phyloP scores from a whole-genome alignment of 2,329 filamentous ascomycete species.

The Fusarium sp. region DNA sequence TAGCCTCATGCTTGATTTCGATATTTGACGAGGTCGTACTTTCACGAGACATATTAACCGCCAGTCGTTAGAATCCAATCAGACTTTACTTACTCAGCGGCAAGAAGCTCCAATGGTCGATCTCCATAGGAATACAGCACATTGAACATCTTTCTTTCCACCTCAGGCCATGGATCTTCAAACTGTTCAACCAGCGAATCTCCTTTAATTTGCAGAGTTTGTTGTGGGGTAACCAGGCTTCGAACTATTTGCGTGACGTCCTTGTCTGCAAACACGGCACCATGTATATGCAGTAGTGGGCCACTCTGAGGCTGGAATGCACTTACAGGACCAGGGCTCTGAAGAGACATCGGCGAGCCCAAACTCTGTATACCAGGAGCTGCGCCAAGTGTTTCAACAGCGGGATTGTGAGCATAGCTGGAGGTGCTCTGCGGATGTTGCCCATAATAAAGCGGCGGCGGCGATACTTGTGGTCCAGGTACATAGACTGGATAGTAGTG shows the following conservation, averaged over 20 bases:
- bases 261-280: not conserved
- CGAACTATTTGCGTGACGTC: not conserved
- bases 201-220: not conserved
- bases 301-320: not conserved
- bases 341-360: not conserved
- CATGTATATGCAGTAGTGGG: not conserved
- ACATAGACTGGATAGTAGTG: not conserved
- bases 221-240: not conserved
- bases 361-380: not conserved
- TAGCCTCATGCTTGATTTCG: not conserved
- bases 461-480: not conserved
- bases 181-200: not conserved
- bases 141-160: not conserved
- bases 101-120: not conserved
- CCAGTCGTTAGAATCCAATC: too few relatives aligned
- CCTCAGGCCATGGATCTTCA: not conserved
- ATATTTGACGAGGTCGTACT: not conserved
- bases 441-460: not conserved
- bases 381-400: not conserved
- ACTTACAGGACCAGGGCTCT: not conserved
- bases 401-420: not conserved
- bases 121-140: not conserved
- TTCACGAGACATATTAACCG: not conserved
- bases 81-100: not conserved
- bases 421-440: not conserved